Conservation (phyloP, 2,329 filamentous ascomycete species). For the Domatiomyces globalis region DNA sequence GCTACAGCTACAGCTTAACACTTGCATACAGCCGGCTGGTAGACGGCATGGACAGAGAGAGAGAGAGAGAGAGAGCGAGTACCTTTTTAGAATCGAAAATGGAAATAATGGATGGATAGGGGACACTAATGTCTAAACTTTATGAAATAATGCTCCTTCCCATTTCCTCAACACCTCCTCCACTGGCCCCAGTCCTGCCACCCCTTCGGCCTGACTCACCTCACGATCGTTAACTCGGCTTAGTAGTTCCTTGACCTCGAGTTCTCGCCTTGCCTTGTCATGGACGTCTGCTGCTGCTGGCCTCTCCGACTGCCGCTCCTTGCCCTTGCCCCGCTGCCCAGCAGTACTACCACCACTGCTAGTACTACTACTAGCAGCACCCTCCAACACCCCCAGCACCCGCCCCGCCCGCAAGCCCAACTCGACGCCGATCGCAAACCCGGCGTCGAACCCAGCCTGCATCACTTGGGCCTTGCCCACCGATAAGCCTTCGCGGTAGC, state of each 20-base stretch:
- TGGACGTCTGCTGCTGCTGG: neutral
- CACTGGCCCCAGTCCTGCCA: slow-evolving; percentile 23
- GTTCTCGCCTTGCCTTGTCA: neutral
- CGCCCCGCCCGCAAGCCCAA: slow-evolving; percentile 62
- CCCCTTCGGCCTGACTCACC: slow-evolving; percentile 28
- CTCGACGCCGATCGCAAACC: slow-evolving; percentile 69
- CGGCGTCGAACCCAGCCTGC: slow-evolving; percentile 83
- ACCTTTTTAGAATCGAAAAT: too few species aligned
- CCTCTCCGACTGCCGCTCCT: too few species aligned
- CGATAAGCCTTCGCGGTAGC: slow-evolving; percentile 79
- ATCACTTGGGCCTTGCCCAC: slow-evolving; percentile 60
- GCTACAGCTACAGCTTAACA: too few species aligned
- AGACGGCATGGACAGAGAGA: too few species aligned
- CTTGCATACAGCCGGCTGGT: too few species aligned
- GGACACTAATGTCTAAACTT: neutral
- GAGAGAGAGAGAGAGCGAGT: too few species aligned
- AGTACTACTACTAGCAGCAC: slow-evolving; percentile 34
- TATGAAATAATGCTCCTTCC: neutral
- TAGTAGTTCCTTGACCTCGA: neutral
- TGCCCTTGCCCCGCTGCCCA: neutral
- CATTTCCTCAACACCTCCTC: slow-evolving; percentile 20
- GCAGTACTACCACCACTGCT: neutral
- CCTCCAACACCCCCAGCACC: slow-evolving; percentile 64
- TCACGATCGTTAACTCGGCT: neutral
- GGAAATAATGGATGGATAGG: too few species aligned